A percentile compares a stretch with the other conserved stretches of the same genome.
Conservation (phyloP, 345 rosid genomes). For the Dipteronia dyeriana region DNA sequence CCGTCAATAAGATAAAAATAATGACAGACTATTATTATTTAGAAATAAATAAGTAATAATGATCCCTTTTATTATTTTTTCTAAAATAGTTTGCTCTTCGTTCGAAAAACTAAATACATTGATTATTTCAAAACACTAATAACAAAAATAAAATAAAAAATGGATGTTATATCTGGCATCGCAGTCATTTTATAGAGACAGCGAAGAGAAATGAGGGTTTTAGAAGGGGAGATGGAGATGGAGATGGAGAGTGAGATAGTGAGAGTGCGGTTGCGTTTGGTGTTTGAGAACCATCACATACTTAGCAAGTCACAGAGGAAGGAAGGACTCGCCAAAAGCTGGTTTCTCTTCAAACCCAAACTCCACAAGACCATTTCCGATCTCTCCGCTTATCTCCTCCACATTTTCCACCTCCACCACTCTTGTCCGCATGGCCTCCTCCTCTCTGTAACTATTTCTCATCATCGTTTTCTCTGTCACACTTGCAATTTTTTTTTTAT, state of each 20-base stretch:
- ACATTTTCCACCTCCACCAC: slow-evolving; percentile 51
- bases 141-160: too few species aligned
- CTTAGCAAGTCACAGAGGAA: slow-evolving; percentile 59
- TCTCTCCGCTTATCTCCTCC: slow-evolving; percentile 57
- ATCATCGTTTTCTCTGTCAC: too few species aligned
- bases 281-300: slow-evolving; percentile 48
- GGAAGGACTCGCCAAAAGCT: slow-evolving; percentile 64
- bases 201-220: slow-evolving; percentile 1
- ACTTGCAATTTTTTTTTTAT: too few species aligned
- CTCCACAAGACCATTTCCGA: slow-evolving; percentile 61
- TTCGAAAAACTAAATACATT: not conserved
- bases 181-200: not conserved
- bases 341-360: slow-evolving; percentile 79
- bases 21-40: too few species aligned
- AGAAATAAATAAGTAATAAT: too few species aligned
- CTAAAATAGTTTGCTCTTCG: too few species aligned
- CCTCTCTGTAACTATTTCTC: slow-evolving; percentile 49
- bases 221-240: not conserved
- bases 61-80: too few species aligned
- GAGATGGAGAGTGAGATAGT: slow-evolving; percentile 1
- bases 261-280: slow-evolving; percentile 62
- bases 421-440: slow-evolving; percentile 77
- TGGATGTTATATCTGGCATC: not conserved
- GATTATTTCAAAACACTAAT: too few species aligned
- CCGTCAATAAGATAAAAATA: too few species aligned